Conservation (phyloP, 139 green algal genomes). For the Chlamydomonas sphaeroides region DNA sequence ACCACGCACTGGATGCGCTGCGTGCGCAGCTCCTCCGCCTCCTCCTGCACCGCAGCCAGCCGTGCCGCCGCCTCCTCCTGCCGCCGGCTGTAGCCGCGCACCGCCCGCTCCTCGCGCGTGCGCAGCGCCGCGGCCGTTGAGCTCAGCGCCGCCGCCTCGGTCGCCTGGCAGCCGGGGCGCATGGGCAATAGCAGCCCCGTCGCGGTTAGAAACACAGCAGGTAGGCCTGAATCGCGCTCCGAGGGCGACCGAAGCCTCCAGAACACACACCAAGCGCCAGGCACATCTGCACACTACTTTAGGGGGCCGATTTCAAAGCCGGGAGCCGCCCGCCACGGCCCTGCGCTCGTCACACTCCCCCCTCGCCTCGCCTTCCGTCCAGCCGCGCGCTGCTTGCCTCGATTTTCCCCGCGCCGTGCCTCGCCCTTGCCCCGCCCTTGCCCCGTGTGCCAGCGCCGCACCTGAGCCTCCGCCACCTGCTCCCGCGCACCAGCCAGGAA, state of each 20-base stretch:
- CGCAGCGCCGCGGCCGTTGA: conserved; percentile 18
- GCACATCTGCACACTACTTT: too few species aligned
- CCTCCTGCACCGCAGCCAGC: conserved; percentile 5
- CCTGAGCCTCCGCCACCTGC: conserved; percentile 28
- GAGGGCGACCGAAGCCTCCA: too few species aligned
- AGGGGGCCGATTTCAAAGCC: too few species aligned
- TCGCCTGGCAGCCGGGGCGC: neutral
- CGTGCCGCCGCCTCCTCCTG: conserved; percentile 28
- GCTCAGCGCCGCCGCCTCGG: neutral
- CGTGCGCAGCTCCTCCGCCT: conserved; percentile 24
- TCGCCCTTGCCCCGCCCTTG: neutral
- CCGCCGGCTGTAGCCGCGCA: conserved; percentile 1
- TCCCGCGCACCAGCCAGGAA: conserved; percentile 49
- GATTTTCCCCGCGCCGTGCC: neutral
- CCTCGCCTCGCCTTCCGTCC: too few species aligned
- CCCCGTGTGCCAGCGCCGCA: too few species aligned
- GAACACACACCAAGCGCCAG: too few species aligned
- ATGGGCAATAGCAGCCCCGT: too few species aligned
- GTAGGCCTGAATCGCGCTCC: too few species aligned
- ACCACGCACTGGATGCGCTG: conserved; percentile 39
- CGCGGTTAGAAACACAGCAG: too few species aligned
- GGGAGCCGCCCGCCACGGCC: too few species aligned
- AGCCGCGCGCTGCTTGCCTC: too few species aligned
- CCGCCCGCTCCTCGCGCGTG: conserved; percentile 37
- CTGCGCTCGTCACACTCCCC: too few species aligned